phyloP scores from a whole-genome alignment of 2,329 filamentous ascomycete genomes.

The Didymella exigua region DNA sequence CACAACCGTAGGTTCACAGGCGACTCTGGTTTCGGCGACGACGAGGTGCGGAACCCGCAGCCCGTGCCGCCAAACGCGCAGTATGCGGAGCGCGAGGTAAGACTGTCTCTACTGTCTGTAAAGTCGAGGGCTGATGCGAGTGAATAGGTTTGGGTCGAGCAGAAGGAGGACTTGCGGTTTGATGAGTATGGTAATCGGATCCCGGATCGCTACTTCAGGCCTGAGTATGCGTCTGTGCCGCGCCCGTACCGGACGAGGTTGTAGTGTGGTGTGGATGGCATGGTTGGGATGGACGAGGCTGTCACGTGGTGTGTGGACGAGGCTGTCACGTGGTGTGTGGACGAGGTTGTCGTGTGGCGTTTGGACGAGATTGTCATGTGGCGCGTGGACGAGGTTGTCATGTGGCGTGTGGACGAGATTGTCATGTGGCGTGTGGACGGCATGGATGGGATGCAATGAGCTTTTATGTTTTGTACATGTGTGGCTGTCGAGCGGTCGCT shows the following conservation, averaged over 20 bases:
- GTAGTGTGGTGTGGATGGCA: too few relatives aligned
- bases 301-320: too few relatives aligned
- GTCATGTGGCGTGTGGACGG: background rate
- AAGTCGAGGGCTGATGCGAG: background rate
- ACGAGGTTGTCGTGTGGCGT: too few relatives aligned
- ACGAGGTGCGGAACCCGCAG: slow-evolving; percentile 46
- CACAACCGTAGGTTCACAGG: slow-evolving; percentile 42
- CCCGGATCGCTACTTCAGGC: slow-evolving; percentile 37
- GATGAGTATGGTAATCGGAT: slow-evolving; percentile 46
- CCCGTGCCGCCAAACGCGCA: slow-evolving; percentile 40
- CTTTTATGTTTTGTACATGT: slow-evolving; percentile 18
- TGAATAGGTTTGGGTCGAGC: slow-evolving; percentile 43
- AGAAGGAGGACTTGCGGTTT: slow-evolving; percentile 44
- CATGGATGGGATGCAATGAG: slow-evolving; percentile 19
- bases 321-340: too few relatives aligned
- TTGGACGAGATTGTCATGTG: too few relatives aligned
- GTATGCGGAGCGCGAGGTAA: slow-evolving; percentile 43
- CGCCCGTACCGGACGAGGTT: slow-evolving; percentile 36
- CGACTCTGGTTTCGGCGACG: slow-evolving; percentile 46
- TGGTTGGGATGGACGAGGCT: too few relatives aligned
- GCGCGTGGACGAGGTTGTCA: too few relatives aligned
- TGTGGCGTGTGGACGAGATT: background rate
- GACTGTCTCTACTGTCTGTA: slow-evolving; percentile 14
- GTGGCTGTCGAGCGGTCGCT: too few relatives aligned
- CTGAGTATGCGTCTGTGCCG: slow-evolving; percentile 23